Conservation (phyloP, 179 eudicot species). For the Heliamphora pulchella region DNA sequence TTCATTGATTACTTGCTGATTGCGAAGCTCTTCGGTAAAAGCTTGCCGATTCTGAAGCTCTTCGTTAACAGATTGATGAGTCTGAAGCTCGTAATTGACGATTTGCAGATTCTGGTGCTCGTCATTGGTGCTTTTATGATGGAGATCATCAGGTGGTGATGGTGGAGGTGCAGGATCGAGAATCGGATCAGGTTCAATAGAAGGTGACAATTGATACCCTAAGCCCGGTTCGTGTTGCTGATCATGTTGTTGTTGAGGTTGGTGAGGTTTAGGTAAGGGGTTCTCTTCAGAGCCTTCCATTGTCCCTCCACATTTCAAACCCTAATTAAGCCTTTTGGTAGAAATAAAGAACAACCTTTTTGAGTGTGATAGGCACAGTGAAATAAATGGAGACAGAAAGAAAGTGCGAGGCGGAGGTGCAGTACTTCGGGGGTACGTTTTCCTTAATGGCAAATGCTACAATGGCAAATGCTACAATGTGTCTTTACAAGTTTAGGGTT, state of each 20-base stretch:
- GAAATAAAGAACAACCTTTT: not conserved
- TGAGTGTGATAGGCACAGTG: too few relatives aligned
- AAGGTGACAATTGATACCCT: constrained; percentile 16
- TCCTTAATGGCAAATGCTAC: too few relatives aligned
- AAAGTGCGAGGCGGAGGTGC: too few relatives aligned
- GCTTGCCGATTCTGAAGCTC: constrained; percentile 7
- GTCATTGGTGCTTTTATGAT: not conserved
- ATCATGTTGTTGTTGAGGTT: not conserved
- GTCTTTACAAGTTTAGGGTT: too few relatives aligned
- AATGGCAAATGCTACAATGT: too few relatives aligned
- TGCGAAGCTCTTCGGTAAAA: not conserved
- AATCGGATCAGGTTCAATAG: not conserved
- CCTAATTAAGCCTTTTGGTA: constrained; percentile 9
- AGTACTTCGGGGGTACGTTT: too few relatives aligned
- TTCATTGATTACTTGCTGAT: constrained; percentile 2
- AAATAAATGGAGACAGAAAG: too few relatives aligned
- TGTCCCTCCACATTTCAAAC: constrained; percentile 16
- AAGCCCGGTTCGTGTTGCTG: constrained; percentile 7
- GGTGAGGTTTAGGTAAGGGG: not conserved
- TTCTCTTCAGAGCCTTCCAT: constrained; percentile 15
- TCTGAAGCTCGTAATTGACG: not conserved
- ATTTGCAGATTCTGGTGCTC: not conserved
- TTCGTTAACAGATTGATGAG: not conserved
- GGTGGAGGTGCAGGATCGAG: not conserved
- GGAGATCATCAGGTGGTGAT: constrained; percentile 1